A percentile compares a stretch with the other conserved stretches of the same genome.
Evolutionary conservation across 176 grass and related monocot species (phyloP).

Genomic region (Ampelocalamus luodianensis): DNA sequence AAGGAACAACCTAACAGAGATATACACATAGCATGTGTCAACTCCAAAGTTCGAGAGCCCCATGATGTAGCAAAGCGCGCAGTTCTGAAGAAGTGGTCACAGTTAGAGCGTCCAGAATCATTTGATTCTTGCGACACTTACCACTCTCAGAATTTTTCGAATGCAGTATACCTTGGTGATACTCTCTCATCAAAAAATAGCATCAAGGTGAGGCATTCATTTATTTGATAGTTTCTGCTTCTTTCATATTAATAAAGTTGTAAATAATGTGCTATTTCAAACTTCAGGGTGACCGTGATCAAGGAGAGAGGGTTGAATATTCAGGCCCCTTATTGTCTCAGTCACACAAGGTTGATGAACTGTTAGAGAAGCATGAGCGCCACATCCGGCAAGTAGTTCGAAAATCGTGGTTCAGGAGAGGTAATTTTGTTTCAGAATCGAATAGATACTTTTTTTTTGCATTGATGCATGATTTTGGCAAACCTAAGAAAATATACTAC

Average conservation of each 20-base stretch:
- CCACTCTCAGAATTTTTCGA: constrained; percentile 65
- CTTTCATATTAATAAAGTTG: constrained; percentile 8
- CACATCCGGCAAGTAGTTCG: constrained; percentile 81
- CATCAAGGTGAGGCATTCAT: constrained; percentile 58
- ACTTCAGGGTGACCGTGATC: constrained; percentile 50
- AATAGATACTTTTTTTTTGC: not conserved
- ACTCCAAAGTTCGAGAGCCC: constrained; percentile 46
- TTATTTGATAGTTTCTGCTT: constrained; percentile 23
- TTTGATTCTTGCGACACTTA: constrained; percentile 65
- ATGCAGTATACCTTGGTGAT: constrained; percentile 57
- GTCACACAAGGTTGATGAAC: constrained; percentile 85
- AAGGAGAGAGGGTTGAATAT: constrained; percentile 80
- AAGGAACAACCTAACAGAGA: constrained; percentile 54
- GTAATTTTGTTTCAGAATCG: constrained; percentile 48
- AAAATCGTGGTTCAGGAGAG: constrained; percentile 86
- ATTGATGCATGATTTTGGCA: not conserved
- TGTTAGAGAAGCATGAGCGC: constrained; percentile 81
- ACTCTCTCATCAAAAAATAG: constrained; percentile 55
- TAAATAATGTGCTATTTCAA: constrained; percentile 29
- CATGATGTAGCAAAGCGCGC: constrained; percentile 52
- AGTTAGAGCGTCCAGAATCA: constrained; percentile 80
- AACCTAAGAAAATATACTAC: not conserved
- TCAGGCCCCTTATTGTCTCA: constrained; percentile 84
- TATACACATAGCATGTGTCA: constrained; percentile 14
- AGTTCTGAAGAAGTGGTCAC: constrained; percentile 84